phyloP scores from a whole-genome alignment of 2,329 filamentous ascomycete species.

The Trichophyton benhamiae region DNA sequence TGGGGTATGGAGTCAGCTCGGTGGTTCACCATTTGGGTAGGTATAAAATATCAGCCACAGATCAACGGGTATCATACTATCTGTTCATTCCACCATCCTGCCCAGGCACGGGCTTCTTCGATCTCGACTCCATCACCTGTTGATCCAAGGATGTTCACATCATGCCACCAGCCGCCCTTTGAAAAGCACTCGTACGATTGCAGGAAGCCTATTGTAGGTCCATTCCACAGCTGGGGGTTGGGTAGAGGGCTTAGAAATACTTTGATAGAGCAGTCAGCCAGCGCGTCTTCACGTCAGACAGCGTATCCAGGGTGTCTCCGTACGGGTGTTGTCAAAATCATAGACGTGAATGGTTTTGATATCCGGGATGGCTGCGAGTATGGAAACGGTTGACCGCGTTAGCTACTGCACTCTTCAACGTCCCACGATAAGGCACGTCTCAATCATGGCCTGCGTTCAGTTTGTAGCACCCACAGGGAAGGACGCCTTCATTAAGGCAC shows the following conservation, averaged over 20 bases:
- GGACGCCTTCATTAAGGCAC: constrained; percentile 47
- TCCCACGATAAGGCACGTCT: background rate
- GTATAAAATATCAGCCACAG: background rate
- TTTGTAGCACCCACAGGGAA: constrained; percentile 46
- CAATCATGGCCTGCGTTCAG: background rate
- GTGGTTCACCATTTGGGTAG: background rate
- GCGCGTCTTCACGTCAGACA: background rate
- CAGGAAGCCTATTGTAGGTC: constrained; percentile 62
- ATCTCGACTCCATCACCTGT: constrained; percentile 71
- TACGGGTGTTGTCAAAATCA: constrained; percentile 94
- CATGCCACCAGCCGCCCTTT: constrained; percentile 95
- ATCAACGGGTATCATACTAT: constrained; percentile 43
- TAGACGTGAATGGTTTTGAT: constrained; percentile 82
- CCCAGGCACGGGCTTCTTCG: constrained; percentile 75
- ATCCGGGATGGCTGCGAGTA: constrained; percentile 43
- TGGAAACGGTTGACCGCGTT: constrained; percentile 8
- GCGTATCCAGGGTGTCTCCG: constrained; percentile 22
- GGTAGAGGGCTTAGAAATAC: constrained; percentile 87
- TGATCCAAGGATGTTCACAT: constrained; percentile 68
- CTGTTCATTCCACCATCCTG: constrained; percentile 93
- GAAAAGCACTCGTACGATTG: constrained; percentile 63
- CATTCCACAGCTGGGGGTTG: constrained; percentile 77
- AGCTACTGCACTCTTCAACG: background rate
- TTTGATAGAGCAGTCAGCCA: constrained; percentile 23
- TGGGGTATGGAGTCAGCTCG: background rate